Evolutionary conservation across 129 eudicot genomes (phyloP), one percentile per base, ranked within the genome.

Genomic region (Saposhnikovia divaricata): DNA sequence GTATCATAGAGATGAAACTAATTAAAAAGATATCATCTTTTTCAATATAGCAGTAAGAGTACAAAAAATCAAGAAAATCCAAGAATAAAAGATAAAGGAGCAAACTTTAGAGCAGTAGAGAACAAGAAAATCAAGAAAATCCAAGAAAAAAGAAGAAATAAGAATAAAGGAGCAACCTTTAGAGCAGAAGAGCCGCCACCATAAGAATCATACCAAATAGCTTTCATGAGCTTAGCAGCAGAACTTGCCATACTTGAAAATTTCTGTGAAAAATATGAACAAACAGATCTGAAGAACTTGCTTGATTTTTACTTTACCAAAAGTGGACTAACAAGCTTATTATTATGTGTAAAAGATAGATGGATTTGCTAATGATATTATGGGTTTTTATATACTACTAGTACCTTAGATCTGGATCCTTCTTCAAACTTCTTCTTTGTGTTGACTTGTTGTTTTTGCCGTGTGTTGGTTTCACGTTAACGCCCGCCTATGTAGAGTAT

Each of bases 151-250:
- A 1, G 37, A 34, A 34, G 37, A 34, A 34, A 34, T 1, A 34
- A 2, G 37, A 9, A 57, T 23, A 42, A 6, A 18, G 71, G 46
- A 23, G 68, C 45, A 21, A 83, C 85, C 85, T 78, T 83, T 7
- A 78, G 65, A 74, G 72, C 82, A 43, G 79, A 15, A 37, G 79
- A n/a, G 25, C 85, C 85, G 14, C 85, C 82, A 9, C 85, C 85
- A 72, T 83, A 83, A n/a, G 68, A 23, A 40, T 79, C 81, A 19
- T 83, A 83, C 75, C 72, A 53, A 78, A 83, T 9, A 12, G 82
- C 82, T 23, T 78, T 70, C 85, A 83, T 83, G 6, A 71, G 69
- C 71, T 83, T 78, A 25, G 12, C 66, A 13, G 79, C 85, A 74
- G 69, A 61, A 25, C 15, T 61, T 0, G 69, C 69, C 69, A 61